Evolutionary conservation across 2,329 filamentous ascomycete species (phyloP).

Genomic region (Knoxdaviesia proteae): DNA sequence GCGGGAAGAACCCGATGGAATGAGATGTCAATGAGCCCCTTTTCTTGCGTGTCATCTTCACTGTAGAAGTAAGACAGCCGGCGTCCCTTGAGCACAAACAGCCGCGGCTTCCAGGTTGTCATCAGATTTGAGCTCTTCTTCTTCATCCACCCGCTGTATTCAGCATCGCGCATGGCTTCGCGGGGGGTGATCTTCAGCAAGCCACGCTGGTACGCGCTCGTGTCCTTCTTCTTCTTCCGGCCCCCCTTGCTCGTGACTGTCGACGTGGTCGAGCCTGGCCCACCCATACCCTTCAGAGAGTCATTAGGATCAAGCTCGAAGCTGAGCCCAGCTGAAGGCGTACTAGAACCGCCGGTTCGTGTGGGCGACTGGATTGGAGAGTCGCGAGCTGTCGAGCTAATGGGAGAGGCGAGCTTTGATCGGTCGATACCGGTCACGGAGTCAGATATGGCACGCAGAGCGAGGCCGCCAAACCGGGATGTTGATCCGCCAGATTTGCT

Average conservation of each 20-base stretch:
- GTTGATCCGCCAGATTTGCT: no score
- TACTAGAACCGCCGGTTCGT: conserved; percentile 51
- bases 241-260: conserved; percentile 20
- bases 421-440: conserved; percentile 8
- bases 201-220: conserved; percentile 80
- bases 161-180: conserved; percentile 68
- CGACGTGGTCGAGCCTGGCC: conserved; percentile 22
- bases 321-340: conserved; percentile 42
- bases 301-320: conserved; percentile 64
- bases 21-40: conserved; percentile 91
- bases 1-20: conserved; percentile 92
- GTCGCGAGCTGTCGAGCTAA: conserved; percentile 28
- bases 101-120: conserved; percentile 89
- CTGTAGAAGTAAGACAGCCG: conserved; percentile 92
- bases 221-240: conserved; percentile 78
- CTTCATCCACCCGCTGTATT: conserved; percentile 99
- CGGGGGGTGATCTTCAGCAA: conserved; percentile 60
- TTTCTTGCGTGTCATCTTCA: conserved; percentile 78
- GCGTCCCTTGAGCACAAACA: conserved; percentile 87
- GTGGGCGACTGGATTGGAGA: conserved; percentile 42
- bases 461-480: conserved; percentile 25
- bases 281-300: conserved; percentile 25
- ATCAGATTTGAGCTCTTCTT: conserved; percentile 93
- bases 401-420: conserved; percentile 26
- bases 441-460: conserved; percentile 74